Percentiles rank a stretch among this genome's conserved stretches.
Evolutionary conservation across 2,329 filamentous ascomycete species (phyloP).

Genomic region (Elsinoe australis): DNA sequence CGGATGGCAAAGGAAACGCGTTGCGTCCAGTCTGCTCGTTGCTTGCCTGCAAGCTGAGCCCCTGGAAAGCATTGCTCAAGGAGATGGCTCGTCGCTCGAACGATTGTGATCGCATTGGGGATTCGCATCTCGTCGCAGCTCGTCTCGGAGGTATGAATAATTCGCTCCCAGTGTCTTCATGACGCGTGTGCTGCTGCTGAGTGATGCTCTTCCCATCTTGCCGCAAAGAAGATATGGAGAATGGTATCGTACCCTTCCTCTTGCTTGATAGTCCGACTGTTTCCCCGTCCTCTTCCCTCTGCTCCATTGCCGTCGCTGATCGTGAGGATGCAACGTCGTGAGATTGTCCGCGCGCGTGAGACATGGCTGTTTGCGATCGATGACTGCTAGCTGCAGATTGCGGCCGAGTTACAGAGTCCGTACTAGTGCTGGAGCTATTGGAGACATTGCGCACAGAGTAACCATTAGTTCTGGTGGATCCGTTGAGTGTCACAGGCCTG

Average conservation of each 20-base stretch:
- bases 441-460: slow-evolving; percentile 23
- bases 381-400: slow-evolving; percentile 19
- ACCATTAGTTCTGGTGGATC: slow-evolving; percentile 20
- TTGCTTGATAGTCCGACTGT: slow-evolving; percentile 31
- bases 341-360: slow-evolving; percentile 23
- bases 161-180: neutral
- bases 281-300: slow-evolving; percentile 32
- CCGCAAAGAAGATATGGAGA: slow-evolving; percentile 27
- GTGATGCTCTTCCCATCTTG: neutral
- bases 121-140: slow-evolving; percentile 6
- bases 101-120: neutral
- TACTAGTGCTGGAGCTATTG: slow-evolving; percentile 17
- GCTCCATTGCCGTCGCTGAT: slow-evolving; percentile 16
- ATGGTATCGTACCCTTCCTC: slow-evolving; percentile 46
- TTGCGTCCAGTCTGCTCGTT: slow-evolving; percentile 1
- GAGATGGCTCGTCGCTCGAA: slow-evolving; percentile 15
- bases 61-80: slow-evolving; percentile 20
- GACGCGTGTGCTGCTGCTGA: neutral
- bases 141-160: neutral
- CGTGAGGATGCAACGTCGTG: slow-evolving; percentile 17
- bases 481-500: slow-evolving; percentile 17
- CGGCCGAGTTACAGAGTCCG: slow-evolving; percentile 15
- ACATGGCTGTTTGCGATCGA: slow-evolving; percentile 20
- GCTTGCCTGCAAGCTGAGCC: slow-evolving; percentile 19
- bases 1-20: slow-evolving; percentile 16